Evolutionary conservation across 441 rosid species (phyloP), one percentile per base, ranked within the genome.

Genomic region (Erodium chrysanthum): DNA sequence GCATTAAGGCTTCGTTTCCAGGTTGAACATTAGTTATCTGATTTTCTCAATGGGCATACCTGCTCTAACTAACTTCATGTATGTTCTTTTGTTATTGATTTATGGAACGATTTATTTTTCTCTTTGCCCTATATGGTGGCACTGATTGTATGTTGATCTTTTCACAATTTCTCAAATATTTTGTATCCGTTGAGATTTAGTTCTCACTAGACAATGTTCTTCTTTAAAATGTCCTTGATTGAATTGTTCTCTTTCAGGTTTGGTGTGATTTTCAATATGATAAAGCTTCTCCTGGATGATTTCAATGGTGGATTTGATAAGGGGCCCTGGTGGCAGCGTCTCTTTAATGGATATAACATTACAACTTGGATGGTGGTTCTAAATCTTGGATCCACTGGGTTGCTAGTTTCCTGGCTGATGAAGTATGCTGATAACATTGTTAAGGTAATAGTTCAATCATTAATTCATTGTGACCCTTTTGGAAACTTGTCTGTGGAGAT

Each of bases 281-380:
- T 84, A 10, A 75, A 89, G 60, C 96, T 91, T 76, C 25, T 87
- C 64, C 67, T 85, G 70, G 97, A 93, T 93, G 97, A 93, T 81
- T 87, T 90, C 66, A 75, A 84, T 76, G 79, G 85, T 70, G 89
- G 89, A 27, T 90, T 85, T 84, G 91, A 90, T 84, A 86, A 87
- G 48, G 98, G 97, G 66, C 83, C 85, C n/a, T 89, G 91, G 93
- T 88, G 96, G 98, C 93, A 88, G 74, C 88, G 88, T 61, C 84
- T 91, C 70, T 81, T 85, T 65, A 80, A 84, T 76, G 97, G 96
- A 58, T 89, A 91, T 74, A 86, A 78, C 70, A 72, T 84, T 37
- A 89, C 85, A 15, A 91, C 97, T 69, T 89, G 89, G 95, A 46
- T 89, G 89, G 98, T 91, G 67, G 90, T 91, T 76, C 79, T 93